Percentiles rank a stretch among this genome's conserved stretches.
Conservation (phyloP, 2,329 filamentous ascomycete genomes). For the Magnaporthales sp. region DNA sequence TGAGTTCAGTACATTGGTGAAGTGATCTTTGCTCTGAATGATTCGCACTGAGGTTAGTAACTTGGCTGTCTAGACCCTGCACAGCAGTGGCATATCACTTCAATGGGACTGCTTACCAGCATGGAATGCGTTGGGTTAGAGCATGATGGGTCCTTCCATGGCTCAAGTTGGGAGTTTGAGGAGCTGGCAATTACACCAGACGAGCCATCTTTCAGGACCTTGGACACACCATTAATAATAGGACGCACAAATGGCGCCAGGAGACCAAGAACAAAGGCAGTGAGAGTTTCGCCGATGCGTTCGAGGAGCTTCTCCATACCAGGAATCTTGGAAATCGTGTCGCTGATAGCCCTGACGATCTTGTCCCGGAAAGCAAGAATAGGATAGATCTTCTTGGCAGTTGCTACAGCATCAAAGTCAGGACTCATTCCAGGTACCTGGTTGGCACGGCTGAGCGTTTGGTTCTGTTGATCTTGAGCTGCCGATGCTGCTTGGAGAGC, state of each 20-base stretch:
- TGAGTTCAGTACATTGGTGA: slow-evolving; percentile 51
- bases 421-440: slow-evolving; percentile 67
- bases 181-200: slow-evolving; percentile 60
- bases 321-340: slow-evolving; percentile 83
- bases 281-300: slow-evolving; percentile 87
- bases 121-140: slow-evolving; percentile 54
- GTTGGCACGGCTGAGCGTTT: slow-evolving; percentile 32
- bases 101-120: background rate
- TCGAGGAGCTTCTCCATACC: slow-evolving; percentile 86
- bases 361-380: slow-evolving; percentile 91
- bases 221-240: slow-evolving; percentile 79
- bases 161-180: slow-evolving; percentile 67
- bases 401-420: slow-evolving; percentile 70
- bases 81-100: background rate
- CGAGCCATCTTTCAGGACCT: slow-evolving; percentile 78
- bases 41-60: background rate
- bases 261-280: slow-evolving; percentile 82
- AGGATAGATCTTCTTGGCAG: slow-evolving; percentile 78
- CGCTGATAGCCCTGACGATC: slow-evolving; percentile 79
- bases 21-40: slow-evolving; percentile 5
- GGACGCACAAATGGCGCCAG: slow-evolving; percentile 87
- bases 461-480: slow-evolving; percentile 54
- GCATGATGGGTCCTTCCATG: slow-evolving; percentile 68
- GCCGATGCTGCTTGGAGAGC: slow-evolving; percentile 52
- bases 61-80: background rate